Conservation (phyloP, 805 yeast species). For the Wickerhamomyces kurtzmanii region DNA sequence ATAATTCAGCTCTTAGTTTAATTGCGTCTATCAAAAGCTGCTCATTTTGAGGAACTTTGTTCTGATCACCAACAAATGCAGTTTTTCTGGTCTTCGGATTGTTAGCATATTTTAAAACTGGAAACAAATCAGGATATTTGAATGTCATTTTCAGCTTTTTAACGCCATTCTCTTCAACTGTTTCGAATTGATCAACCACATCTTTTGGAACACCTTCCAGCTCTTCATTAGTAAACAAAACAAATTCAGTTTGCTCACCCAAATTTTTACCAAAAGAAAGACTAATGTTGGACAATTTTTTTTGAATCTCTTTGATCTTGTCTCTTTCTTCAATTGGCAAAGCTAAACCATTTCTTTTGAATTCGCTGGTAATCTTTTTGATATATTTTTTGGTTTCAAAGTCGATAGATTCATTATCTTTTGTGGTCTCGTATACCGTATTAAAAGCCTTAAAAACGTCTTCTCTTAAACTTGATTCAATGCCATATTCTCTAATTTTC, state of each 20-base stretch:
- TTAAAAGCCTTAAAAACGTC: constrained; percentile 57
- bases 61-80: constrained; percentile 60
- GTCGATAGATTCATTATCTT: constrained; percentile 24
- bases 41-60: constrained; percentile 57
- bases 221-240: constrained; percentile 53
- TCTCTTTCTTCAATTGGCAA: constrained; percentile 45
- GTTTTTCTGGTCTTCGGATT: constrained; percentile 52
- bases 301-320: constrained; percentile 46
- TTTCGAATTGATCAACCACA: constrained; percentile 47
- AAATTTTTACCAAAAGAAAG: constrained; percentile 53
- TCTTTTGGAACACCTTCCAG: constrained; percentile 67
- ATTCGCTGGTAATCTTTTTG: constrained; percentile 45
- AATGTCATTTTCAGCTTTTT: constrained; percentile 54
- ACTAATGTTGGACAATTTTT: constrained; percentile 46
- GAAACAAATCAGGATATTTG: constrained; percentile 74
- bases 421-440: constrained; percentile 32
- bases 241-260: constrained; percentile 59
- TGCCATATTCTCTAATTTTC: constrained; percentile 40
- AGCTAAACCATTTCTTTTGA: constrained; percentile 61
- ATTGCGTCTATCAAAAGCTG: constrained; percentile 51
- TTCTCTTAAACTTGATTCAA: constrained; percentile 56
- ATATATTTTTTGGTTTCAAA: constrained; percentile 49
- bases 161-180: constrained; percentile 29
- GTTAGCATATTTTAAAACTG: constrained; percentile 67
- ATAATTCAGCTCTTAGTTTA: constrained; percentile 49